A percentile compares a stretch with the other conserved stretches of the same genome.
phyloP scores from a whole-genome alignment of 495 filamentous ascomycete species.

The Thermochaetoides thermophila region DNA sequence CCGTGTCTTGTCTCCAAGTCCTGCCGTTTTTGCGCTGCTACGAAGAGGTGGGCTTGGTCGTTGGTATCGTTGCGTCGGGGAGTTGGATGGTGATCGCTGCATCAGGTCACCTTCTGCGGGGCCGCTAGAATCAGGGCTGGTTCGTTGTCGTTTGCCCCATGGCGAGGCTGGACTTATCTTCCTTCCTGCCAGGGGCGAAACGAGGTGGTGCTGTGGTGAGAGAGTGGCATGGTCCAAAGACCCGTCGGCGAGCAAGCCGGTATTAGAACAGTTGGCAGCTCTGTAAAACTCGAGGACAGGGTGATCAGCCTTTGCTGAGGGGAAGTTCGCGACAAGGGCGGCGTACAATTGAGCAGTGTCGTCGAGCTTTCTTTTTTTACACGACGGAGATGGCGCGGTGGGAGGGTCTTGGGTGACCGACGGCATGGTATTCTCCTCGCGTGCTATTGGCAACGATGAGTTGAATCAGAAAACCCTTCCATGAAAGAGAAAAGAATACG shows the following conservation, averaged over 20 bases:
- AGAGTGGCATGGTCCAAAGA: conserved; percentile 5
- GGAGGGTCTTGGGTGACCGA: conserved; percentile 17
- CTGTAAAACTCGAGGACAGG: conserved; percentile 7
- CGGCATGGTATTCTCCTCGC: conserved; percentile 12
- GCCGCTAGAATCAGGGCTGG: conserved; percentile 3
- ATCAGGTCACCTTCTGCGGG: conserved; percentile 2
- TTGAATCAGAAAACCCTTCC: too few species aligned
- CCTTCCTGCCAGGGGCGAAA: conserved; percentile 6
- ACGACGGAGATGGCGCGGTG: conserved; percentile 10
- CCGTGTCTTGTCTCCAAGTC: conserved; percentile 1
- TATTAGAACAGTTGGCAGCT: conserved; percentile 1
- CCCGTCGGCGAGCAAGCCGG: conserved; percentile 4
- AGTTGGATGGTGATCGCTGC: conserved; percentile 4
- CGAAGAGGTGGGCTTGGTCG: conserved; percentile 4
- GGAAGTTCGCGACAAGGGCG: conserved; percentile 2
- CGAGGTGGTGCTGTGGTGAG: conserved; percentile 5
- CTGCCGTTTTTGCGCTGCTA: not conserved
- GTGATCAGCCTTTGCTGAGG: not conserved
- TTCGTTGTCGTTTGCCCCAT: conserved; percentile 18
- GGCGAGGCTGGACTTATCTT: conserved; percentile 23
- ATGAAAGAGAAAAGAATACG: too few species aligned
- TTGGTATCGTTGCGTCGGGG: conserved; percentile 4
- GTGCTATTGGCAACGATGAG: not conserved
- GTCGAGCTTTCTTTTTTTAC: conserved; percentile 30
- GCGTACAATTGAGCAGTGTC: conserved; percentile 20